Evolutionary conservation across 2,329 filamentous ascomycete genomes (phyloP), one percentile per base, ranked within the genome.

Genomic region (Chalara sp.): DNA sequence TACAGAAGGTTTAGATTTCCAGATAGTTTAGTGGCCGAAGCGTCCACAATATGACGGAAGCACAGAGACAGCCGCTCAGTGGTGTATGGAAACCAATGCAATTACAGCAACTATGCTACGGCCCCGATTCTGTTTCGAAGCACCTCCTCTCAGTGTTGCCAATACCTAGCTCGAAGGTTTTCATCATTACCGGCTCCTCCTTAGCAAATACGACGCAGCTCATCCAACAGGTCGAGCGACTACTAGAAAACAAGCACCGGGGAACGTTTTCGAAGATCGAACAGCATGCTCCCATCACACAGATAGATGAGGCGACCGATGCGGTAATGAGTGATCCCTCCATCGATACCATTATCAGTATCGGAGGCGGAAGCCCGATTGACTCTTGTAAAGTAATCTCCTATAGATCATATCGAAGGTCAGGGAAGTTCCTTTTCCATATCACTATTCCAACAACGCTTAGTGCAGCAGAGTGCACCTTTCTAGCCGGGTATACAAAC

Each of bases 371-470:
- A 12, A 42, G 33, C n/a, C 49, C 49, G 5, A 51, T 51, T 40
- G 49, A 51, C 44, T 40, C 49, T 5, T 44, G 39, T 8, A 51
- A 51, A 42, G 49, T 33, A 13, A 51, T 51, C 37, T 51, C 49
- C 6, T 43, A 42, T 5, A 44, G 49, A 31, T 37, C 40, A 28
- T 30, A 51, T 28, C 35, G 47, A 39, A 47, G 44, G 45, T 28
- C 35, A 6, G 49, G 49, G 10, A 42, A 29, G 28, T 51, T 47
- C 29, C 44, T 51, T 5, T 31, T 31, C 32, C 49, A 51, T 39
- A 35, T 51, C 7, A 30, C 49, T 11, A 51, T 51, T 13, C 49
- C 49, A 12, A 51, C 49, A n/a, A 51, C 49, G 1, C 44, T 51
- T 29, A 51, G 49, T 44, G 49, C 49, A 21, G 49, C 49, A 3